phyloP scores from a whole-genome alignment of 306 rosid species.

The Aeschynomene evenia region DNA sequence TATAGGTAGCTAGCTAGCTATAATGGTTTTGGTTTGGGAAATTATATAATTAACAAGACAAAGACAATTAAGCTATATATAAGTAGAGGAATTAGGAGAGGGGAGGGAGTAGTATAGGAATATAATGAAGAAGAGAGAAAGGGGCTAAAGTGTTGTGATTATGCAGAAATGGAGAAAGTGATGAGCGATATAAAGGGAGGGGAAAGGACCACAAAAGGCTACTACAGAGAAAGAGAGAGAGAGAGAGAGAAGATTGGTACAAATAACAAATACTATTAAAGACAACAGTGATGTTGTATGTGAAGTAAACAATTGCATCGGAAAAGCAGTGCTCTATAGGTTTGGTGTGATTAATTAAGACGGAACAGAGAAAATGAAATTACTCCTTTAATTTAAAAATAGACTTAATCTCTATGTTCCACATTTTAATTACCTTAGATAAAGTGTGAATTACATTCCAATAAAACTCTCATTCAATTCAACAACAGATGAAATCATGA shows the following conservation, averaged over 20 bases:
- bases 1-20: too few species aligned
- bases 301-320: conserved; percentile 75
- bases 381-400: too few species aligned
- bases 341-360: conserved; percentile 33
- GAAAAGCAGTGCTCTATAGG: conserved; percentile 60
- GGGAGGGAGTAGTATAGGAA: not conserved
- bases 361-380: conserved; percentile 12
- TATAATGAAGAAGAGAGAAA: not conserved
- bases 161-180: conserved; percentile 52
- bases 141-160: conserved; percentile 18
- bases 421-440: too few species aligned
- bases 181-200: conserved; percentile 69
- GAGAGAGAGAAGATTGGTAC: conserved; percentile 44
- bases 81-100: not conserved
- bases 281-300: conserved; percentile 72
- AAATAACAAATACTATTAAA: conserved; percentile 44
- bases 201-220: conserved; percentile 61
- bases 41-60: not conserved
- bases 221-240: conserved; percentile 17
- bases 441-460: too few species aligned
- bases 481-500: too few species aligned
- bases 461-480: too few species aligned
- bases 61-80: not conserved
- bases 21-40: not conserved
- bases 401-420: too few species aligned